Conservation (phyloP, 2,329 filamentous ascomycete species). For the Ciborinia camelliae region DNA sequence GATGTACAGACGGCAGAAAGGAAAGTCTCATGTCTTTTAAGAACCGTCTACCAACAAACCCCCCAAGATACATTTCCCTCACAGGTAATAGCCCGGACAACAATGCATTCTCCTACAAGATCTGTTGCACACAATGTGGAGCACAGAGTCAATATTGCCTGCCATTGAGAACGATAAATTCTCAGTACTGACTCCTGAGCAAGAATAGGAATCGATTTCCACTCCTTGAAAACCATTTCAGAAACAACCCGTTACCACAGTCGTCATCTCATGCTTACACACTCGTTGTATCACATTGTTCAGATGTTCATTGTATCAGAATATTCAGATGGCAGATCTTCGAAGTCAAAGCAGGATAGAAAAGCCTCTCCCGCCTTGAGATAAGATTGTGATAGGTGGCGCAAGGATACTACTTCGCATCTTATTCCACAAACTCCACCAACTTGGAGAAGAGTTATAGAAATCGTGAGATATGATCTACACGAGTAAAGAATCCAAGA, state of each 20-base stretch:
- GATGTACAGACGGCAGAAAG: constrained; percentile 7
- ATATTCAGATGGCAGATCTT: constrained; percentile 9
- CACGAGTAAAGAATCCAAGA: neutral
- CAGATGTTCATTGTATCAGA: constrained; percentile 2
- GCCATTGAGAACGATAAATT: neutral
- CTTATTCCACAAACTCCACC: neutral
- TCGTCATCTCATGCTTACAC: constrained; percentile 8
- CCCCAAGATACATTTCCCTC: neutral
- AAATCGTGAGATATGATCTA: neutral
- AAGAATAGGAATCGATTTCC: neutral
- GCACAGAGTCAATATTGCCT: neutral
- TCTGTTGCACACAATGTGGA: constrained; percentile 12
- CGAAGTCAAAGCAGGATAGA: neutral
- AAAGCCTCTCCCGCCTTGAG: neutral
- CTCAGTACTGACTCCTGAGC: neutral
- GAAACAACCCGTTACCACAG: neutral
- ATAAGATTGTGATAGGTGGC: neutral
- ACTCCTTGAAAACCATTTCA: neutral
- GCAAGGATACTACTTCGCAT: neutral
- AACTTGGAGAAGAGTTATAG: neutral
- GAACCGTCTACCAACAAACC: neutral
- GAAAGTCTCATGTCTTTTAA: neutral
- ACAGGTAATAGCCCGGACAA: neutral
- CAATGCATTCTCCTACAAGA: constrained; percentile 9
- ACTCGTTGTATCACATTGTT: neutral